Evolutionary conservation across 2,329 filamentous ascomycete genomes (phyloP).

Genomic region (Pseudocercospora crystallina): DNA sequence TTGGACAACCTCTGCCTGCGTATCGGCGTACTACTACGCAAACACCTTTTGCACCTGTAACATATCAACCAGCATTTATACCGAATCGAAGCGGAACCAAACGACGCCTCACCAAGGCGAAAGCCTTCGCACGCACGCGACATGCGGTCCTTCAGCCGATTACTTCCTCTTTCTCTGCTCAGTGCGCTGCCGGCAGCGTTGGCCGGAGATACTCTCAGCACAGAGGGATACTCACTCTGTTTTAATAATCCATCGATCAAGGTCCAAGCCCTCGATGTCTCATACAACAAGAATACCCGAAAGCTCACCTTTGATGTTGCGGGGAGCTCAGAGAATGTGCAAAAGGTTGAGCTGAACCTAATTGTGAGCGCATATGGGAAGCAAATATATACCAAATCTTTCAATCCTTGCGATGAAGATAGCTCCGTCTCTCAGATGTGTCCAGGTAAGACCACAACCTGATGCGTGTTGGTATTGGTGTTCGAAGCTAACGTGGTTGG

Average conservation of each 20-base stretch:
- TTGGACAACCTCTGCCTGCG: too few species aligned
- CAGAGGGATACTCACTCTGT: constrained; percentile 77
- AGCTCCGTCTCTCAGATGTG: constrained; percentile 70
- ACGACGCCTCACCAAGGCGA: constrained; percentile 7
- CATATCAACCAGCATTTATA: background rate
- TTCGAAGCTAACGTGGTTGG: constrained; percentile 23
- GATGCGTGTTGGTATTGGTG: background rate
- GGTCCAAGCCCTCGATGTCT: constrained; percentile 72
- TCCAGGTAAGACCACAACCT: constrained; percentile 58
- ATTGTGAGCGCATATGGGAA: constrained; percentile 82
- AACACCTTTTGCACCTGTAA: background rate
- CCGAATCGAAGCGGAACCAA: constrained; percentile 2
- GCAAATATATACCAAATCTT: constrained; percentile 72
- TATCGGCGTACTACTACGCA: background rate
- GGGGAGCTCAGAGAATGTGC: constrained; percentile 69
- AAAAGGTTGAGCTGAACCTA: constrained; percentile 78
- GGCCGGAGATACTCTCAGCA: constrained; percentile 72
- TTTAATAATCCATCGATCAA: constrained; percentile 59
- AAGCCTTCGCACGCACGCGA: constrained; percentile 18
- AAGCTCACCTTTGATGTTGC: constrained; percentile 78
- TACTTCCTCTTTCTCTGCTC: constrained; percentile 33
- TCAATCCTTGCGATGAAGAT: constrained; percentile 74
- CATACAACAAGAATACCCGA: constrained; percentile 74
- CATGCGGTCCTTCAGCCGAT: constrained; percentile 32
- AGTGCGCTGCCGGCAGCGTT: constrained; percentile 50